Evolutionary conservation across 2,329 filamentous ascomycete species (phyloP).

Genomic region (Calonectria pseudoturangicola): DNA sequence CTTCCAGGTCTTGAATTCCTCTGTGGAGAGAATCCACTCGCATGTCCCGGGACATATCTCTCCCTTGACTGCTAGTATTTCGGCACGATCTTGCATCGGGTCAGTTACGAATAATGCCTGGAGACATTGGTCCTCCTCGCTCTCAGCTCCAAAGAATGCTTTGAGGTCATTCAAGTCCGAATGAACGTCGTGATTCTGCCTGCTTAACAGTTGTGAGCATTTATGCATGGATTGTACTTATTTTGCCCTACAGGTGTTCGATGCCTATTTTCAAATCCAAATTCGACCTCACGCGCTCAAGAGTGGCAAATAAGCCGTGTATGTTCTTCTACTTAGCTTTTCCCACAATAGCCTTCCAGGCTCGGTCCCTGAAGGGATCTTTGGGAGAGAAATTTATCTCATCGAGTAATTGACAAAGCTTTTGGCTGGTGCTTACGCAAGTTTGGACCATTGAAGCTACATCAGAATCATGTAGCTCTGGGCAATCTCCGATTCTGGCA

Average conservation of each 20-base stretch:
- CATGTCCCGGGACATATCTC: slow-evolving; percentile 36
- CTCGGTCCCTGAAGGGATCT: not conserved
- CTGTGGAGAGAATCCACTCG: slow-evolving; percentile 36
- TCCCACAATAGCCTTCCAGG: not conserved
- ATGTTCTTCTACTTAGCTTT: not conserved
- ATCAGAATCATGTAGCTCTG: not conserved
- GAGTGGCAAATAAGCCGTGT: not conserved
- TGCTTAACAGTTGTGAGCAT: not conserved
- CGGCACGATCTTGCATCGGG: slow-evolving; percentile 24
- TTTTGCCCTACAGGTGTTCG: not conserved
- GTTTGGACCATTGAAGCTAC: not conserved
- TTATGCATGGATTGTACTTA: no score
- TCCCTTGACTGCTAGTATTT: slow-evolving; percentile 35
- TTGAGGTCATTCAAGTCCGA: not conserved
- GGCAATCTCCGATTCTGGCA: not conserved
- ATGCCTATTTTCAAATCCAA: not conserved
- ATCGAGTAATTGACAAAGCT: not conserved
- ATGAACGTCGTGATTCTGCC: not conserved
- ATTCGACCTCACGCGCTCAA: not conserved
- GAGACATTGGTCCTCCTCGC: not conserved
- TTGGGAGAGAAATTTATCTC: not conserved
- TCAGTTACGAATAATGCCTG: slow-evolving; percentile 36
- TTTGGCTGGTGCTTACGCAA: not conserved
- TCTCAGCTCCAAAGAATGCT: not conserved
- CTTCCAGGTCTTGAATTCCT: slow-evolving; percentile 34